A percentile compares a stretch with the other conserved stretches of the same genome.
These are phyloP conservation scores for Pseudophaeomoniella oleicola DNA, from an alignment of 2,329 filamentous ascomycete species.

Conservation along the genomic window DNA sequence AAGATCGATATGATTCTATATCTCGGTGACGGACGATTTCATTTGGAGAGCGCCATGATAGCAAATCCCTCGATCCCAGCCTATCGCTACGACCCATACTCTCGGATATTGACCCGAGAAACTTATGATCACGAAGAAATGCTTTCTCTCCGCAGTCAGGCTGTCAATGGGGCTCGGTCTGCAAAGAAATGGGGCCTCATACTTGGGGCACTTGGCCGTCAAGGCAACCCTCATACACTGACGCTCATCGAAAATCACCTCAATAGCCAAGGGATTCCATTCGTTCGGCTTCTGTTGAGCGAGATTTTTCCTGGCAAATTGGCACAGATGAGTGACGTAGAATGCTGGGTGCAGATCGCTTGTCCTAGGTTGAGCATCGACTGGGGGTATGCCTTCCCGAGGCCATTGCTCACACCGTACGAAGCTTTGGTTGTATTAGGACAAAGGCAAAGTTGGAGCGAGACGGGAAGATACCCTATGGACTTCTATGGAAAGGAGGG, in stretches of 20 bases:
- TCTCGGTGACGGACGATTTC: slow-evolving; percentile 83
- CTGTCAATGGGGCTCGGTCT: slow-evolving; percentile 58
- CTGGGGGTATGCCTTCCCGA: slow-evolving; percentile 92
- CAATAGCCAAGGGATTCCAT: slow-evolving; percentile 56
- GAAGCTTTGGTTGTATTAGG: slow-evolving; percentile 87
- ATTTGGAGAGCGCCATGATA: slow-evolving; percentile 97
- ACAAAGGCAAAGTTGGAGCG: slow-evolving; percentile 58
- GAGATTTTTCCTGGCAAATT: slow-evolving; percentile 96
- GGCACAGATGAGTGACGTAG: slow-evolving; percentile 82
- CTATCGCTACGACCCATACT: slow-evolving; percentile 95
- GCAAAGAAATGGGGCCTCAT: slow-evolving; percentile 92
- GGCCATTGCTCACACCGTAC: slow-evolving; percentile 82
- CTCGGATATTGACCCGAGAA: slow-evolving; percentile 77
- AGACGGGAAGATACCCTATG: slow-evolving; percentile 72
- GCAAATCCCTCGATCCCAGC: slow-evolving; percentile 85
- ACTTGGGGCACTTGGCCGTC: slow-evolving; percentile 76
- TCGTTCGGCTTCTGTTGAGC: slow-evolving; percentile 71
- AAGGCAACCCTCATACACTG: slow-evolving; percentile 92
- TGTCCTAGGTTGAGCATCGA: slow-evolving; percentile 96
- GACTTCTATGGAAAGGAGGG: slow-evolving; percentile 94
- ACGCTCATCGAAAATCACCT: slow-evolving; percentile 69
- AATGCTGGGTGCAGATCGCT: slow-evolving; percentile 96
- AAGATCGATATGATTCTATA: slow-evolving; percentile 70
- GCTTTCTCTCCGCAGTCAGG: slow-evolving; percentile 61
- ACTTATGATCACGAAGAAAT: slow-evolving; percentile 86